Evolutionary conservation across 108 stramenopile genomes (phyloP), one percentile per base, ranked within the genome.

Genomic region (Skeletonema potamos): DNA sequence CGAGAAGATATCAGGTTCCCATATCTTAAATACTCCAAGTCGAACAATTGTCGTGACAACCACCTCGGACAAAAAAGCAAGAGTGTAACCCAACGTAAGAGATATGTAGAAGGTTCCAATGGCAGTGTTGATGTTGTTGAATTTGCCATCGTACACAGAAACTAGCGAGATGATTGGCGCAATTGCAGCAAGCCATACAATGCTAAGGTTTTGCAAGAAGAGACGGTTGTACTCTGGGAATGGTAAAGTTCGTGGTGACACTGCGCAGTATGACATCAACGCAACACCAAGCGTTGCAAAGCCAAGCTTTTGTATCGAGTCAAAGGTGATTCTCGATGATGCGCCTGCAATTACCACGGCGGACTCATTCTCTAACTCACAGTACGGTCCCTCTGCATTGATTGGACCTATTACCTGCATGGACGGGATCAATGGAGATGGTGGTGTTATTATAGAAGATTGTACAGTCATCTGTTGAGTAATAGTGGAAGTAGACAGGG

Each of bases 1-100:
- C 3, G 61, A 62, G 60, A 96, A 92, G 17, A 96, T 85, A 11
- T 83, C 66, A 3, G 86, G 89, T 68, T 93, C 94, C 89, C 87
- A 90, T 17, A 83, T 51, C 18, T 41, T 55, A 57, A 95, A 95
- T 9, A 89, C 83, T 10, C 69, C 78, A 26, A 95, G 71, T 46
- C 94, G 91, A 26, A 89, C 64, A 15, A 85, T 20, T 11, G 94
- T 95, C 28, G 94, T 88, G 17, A 76, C 67, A 32, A 89, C 20
- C 28, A 95, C 73, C 65, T 95, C 90, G 62, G 81, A 71, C 11
- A 76, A 65, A 62, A 95, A 93, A 8, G 85, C 77, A 27, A 87
- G 58, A 9, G 66, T 54, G 60, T 91, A 95, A 1, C 90, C 94
- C 54, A 90, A 58, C 8, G 90, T 86, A 56, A 87, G 86, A 17